Evolutionary conservation across 805 yeast species (phyloP).

Genomic region (Candida boleticola): DNA sequence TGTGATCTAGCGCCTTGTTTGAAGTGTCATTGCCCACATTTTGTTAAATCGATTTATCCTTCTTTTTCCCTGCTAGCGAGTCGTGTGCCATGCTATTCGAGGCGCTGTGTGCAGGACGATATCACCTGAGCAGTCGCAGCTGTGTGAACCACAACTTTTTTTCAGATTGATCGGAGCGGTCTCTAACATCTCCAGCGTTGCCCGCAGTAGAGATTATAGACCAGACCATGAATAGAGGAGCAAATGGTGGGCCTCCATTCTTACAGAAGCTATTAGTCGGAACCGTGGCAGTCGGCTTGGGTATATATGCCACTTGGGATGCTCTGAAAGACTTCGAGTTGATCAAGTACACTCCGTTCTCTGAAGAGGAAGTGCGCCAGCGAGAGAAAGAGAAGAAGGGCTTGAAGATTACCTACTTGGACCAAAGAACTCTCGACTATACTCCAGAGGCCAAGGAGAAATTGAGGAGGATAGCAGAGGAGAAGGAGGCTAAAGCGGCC

Average conservation of each 20-base stretch:
- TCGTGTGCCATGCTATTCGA: no score
- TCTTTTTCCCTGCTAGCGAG: no score
- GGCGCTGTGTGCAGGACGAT: not conserved
- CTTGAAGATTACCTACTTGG: slow-evolving; percentile 27
- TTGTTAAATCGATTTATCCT: no score
- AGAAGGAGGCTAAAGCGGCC: slow-evolving; percentile 12
- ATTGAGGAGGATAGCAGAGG: slow-evolving; percentile 21
- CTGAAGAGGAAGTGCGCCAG: slow-evolving; percentile 37
- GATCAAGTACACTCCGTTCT: slow-evolving; percentile 36
- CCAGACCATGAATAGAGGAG: not conserved
- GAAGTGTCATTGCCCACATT: no score
- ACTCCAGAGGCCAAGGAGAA: slow-evolving; percentile 43
- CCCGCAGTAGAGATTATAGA: no score
- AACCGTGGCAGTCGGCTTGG: slow-evolving; percentile 33
- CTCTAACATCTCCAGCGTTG: no score
- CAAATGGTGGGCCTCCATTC: slow-evolving; percentile 27
- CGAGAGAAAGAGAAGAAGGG: slow-evolving; percentile 33
- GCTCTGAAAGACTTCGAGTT: slow-evolving; percentile 40
- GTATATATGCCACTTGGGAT: slow-evolving; percentile 29
- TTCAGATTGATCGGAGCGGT: no score
- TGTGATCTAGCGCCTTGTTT: no score
- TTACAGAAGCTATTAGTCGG: slow-evolving; percentile 33
- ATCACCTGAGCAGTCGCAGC: not conserved
- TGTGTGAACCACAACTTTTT: not conserved
- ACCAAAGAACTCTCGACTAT: slow-evolving; percentile 37